These are phyloP conservation scores for Omphalea diandra DNA, from an alignment of 441 rosid genomes.

Conservation along the genomic window DNA sequence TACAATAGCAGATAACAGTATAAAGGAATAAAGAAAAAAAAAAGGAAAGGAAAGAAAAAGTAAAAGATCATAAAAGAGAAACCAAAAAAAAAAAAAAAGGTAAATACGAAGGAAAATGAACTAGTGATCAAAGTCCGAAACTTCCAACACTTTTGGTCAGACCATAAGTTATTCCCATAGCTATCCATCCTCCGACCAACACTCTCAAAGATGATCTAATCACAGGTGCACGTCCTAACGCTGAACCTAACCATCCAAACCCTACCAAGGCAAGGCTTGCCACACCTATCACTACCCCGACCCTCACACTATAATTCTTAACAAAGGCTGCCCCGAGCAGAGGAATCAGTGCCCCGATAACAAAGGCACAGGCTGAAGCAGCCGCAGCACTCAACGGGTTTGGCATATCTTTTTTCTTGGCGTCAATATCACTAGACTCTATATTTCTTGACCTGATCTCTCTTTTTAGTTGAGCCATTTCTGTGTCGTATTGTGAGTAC, in stretches of 20 bases:
- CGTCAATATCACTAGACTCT: slow-evolving; percentile 30
- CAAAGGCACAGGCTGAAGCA: slow-evolving; percentile 71
- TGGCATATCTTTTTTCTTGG: slow-evolving; percentile 40
- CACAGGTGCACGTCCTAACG: slow-evolving; percentile 53
- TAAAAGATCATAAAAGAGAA: too few species aligned
- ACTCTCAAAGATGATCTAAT: slow-evolving; percentile 56
- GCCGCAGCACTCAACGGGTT: slow-evolving; percentile 67
- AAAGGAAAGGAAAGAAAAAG: too few species aligned
- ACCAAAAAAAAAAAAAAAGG: too few species aligned
- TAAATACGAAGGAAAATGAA: too few species aligned
- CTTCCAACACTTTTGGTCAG: slow-evolving; percentile 44
- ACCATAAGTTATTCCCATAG: slow-evolving; percentile 77
- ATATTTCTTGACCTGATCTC: slow-evolving; percentile 22
- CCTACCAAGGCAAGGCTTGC: slow-evolving; percentile 53
- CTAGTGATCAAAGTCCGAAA: slow-evolving; percentile 15
- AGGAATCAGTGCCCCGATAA: slow-evolving; percentile 67
- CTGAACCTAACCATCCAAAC: slow-evolving; percentile 69
- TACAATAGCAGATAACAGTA: too few species aligned
- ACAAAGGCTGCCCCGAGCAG: slow-evolving; percentile 67
- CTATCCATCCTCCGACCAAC: slow-evolving; percentile 78
- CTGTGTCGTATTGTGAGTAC: slow-evolving; percentile 73
- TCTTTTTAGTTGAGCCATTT: slow-evolving; percentile 62
- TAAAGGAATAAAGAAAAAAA: too few species aligned
- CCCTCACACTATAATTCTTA: slow-evolving; percentile 47
- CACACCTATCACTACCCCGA: slow-evolving; percentile 42